These are phyloP conservation scores for Podosphaera xanthii DNA, from an alignment of 2,329 filamentous ascomycete species.

Conservation along the genomic window DNA sequence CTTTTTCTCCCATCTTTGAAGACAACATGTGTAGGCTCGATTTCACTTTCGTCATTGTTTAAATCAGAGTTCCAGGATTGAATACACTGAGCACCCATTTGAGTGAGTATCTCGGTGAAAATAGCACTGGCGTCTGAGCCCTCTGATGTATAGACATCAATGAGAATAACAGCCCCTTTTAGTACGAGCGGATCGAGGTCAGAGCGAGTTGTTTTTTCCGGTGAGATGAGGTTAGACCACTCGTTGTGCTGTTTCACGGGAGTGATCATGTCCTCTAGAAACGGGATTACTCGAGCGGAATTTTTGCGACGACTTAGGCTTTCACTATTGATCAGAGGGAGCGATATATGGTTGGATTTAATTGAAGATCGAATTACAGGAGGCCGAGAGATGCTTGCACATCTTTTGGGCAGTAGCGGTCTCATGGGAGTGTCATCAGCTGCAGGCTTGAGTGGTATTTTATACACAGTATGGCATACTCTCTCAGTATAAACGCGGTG, in stretches of 20 bases:
- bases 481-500: constrained; percentile 14
- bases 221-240: constrained; percentile 34
- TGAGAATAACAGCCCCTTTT: constrained; percentile 52
- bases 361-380: constrained; percentile 22
- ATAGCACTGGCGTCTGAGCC: constrained; percentile 62
- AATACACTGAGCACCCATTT: constrained; percentile 64
- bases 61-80: constrained; percentile 53
- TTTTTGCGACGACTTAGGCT: constrained; percentile 1
- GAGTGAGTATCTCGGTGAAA: constrained; percentile 54
- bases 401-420: constrained; percentile 18
- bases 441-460: constrained; percentile 50
- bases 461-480: constrained; percentile 50
- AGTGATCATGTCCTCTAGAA: not conserved
- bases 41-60: constrained; percentile 21
- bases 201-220: constrained; percentile 30
- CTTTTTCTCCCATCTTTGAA: constrained; percentile 70
- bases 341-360: constrained; percentile 28
- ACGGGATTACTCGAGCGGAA: constrained; percentile 9
- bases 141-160: constrained; percentile 65
- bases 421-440: constrained; percentile 24
- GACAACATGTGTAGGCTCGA: constrained; percentile 70
- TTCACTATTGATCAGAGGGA: constrained; percentile 25
- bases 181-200: constrained; percentile 32
- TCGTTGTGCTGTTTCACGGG: constrained; percentile 11
- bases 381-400: constrained; percentile 21